phyloP scores from a whole-genome alignment of 805 yeast species.

The Vanderwaltozyma verrucispora region DNA sequence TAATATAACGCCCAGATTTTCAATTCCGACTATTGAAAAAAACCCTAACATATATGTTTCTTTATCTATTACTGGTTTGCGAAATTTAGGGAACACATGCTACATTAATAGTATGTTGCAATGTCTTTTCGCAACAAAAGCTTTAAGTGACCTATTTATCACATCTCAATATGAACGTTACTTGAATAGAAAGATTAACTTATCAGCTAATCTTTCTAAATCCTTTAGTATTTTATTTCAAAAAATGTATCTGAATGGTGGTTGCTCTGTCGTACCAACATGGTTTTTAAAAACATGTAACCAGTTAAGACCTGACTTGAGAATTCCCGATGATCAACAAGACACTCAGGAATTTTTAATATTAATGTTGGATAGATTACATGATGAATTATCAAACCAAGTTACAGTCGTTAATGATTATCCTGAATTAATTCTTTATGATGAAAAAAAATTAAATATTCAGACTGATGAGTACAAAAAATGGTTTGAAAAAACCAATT shows the following conservation, averaged over 20 bases:
- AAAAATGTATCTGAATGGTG: slow-evolving; percentile 49
- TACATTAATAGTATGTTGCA: slow-evolving; percentile 69
- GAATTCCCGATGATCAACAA: slow-evolving; percentile 67
- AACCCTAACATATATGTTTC: slow-evolving; percentile 32
- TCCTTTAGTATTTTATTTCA: slow-evolving; percentile 45
- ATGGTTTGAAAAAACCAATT: slow-evolving; percentile 47
- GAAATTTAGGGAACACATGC: slow-evolving; percentile 65
- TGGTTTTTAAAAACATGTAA: slow-evolving; percentile 46
- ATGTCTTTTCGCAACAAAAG: slow-evolving; percentile 46
- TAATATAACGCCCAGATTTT: background rate
- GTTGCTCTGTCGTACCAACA: slow-evolving; percentile 53
- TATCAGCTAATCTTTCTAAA: slow-evolving; percentile 31
- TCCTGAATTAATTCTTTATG: slow-evolving; percentile 31
- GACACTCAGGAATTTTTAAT: slow-evolving; percentile 72
- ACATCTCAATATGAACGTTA: slow-evolving; percentile 36
- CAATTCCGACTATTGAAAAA: slow-evolving; percentile 32
- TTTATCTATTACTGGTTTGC: slow-evolving; percentile 47
- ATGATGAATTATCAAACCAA: slow-evolving; percentile 47
- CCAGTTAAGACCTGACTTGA: slow-evolving; percentile 50
- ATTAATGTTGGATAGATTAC: slow-evolving; percentile 55
- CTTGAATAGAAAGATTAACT: slow-evolving; percentile 23
- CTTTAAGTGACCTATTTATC: slow-evolving; percentile 40
- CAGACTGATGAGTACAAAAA: slow-evolving; percentile 41
- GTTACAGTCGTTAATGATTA: slow-evolving; percentile 30
- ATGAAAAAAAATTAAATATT: slow-evolving; percentile 18